A percentile compares a stretch with the other conserved stretches of the same genome.
Evolutionary conservation across 306 rosid species (phyloP).

Genomic region (Dalbergia cochinchinensis): DNA sequence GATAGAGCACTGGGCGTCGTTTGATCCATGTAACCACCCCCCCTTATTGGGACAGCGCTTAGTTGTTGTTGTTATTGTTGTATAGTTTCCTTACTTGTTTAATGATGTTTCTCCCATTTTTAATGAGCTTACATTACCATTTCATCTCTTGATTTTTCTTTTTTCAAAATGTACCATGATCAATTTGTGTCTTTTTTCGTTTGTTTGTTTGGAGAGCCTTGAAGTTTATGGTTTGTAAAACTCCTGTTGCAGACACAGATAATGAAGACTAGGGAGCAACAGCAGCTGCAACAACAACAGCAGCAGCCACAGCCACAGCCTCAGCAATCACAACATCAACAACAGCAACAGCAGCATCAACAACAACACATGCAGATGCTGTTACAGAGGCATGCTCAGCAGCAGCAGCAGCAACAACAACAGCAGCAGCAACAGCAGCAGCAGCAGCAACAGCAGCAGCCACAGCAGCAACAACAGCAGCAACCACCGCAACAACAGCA

Average conservation of each 20-base stretch:
- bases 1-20: too few relatives aligned
- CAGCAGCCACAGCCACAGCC: slow-evolving; percentile 57
- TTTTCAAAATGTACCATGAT: not conserved
- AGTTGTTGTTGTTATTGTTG: too few relatives aligned
- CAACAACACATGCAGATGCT: slow-evolving; percentile 87
- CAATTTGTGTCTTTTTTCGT: not conserved
- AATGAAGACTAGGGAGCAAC: slow-evolving; percentile 91
- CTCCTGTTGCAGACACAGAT: slow-evolving; percentile 75
- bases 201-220: not conserved
- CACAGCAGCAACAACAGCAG: slow-evolving; percentile 62
- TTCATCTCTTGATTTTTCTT: not conserved
- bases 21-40: too few relatives aligned
- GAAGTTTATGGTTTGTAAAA: slow-evolving; percentile 48
- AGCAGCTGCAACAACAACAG: slow-evolving; percentile 75
- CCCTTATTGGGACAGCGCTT: too few relatives aligned
- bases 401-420: slow-evolving; percentile 65
- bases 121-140: slow-evolving; percentile 15
- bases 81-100: not conserved
- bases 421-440: slow-evolving; percentile 52
- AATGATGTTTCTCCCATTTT: slow-evolving; percentile 11
- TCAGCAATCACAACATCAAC: slow-evolving; percentile 55
- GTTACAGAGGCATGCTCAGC: slow-evolving; percentile 79
- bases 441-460: slow-evolving; percentile 65
- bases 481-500: slow-evolving; percentile 67
- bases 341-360: slow-evolving; percentile 67